Evolutionary conservation across 2,329 filamentous ascomycete genomes (phyloP), one percentile per base, ranked within the genome.

Genomic region (Paramyrothecium roridum): DNA sequence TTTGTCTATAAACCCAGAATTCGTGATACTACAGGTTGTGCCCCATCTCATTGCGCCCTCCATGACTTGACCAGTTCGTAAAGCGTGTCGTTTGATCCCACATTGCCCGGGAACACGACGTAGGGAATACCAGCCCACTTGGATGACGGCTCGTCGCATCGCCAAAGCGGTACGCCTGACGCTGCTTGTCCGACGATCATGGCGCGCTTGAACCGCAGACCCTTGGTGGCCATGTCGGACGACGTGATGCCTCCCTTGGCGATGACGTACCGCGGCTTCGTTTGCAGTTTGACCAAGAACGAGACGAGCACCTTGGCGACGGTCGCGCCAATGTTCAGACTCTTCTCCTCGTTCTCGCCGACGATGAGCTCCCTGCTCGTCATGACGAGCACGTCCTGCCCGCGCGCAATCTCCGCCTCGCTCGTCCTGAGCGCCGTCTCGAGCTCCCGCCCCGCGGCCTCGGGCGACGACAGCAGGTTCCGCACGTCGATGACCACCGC

Each of bases 211-310:
- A 85, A 79, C 17, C 69, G 71, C 13, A 86, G 60, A 0, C 80
- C 80, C 52, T 85, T 84, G 0, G 80, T 84, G 0, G 82, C 82
- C 61, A 80, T 79, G 52, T 85, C 82, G 0, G 80, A 83, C 0
- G 78, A 81, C 0, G 83, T 85, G 47, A 86, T 85, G 11, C 82
- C 82, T 0, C 83, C 82, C 66, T 81, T 85, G 0, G 81, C 81
- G 62, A 86, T 81, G 2, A 85, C 68, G 60, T 84, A 86, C 48
- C 80, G 67, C 2, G 82, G 82, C 33, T 76, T 72, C 8, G 76
- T 72, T 13, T 77, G 67, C 10, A 85, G 67, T 1, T 66, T 63
- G 10, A 71, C 68, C 1, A 85, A 59, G 46, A 86, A 78, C 2
- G 67, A 67, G 0, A 85, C 82, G 20, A 85, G 66, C 0, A 77